Conservation (phyloP, 768 basidiomycete genomes). For the Russula abietina region DNA sequence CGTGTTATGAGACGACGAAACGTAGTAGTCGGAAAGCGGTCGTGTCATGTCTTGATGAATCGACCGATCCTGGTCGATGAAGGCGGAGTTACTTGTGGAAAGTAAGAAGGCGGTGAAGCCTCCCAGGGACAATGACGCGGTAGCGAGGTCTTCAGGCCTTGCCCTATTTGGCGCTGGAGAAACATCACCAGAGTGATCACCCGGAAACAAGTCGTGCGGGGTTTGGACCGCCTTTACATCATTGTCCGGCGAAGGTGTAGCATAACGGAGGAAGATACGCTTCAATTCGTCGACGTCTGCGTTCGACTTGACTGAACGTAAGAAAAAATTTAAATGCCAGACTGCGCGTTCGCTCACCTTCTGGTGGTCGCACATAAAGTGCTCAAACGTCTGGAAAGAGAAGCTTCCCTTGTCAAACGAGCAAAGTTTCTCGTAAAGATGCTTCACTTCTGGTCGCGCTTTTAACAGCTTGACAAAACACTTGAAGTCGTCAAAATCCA, state of each 20-base stretch:
- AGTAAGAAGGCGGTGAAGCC: conserved; percentile 74
- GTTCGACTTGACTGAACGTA: conserved; percentile 29
- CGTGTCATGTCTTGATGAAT: conserved; percentile 82
- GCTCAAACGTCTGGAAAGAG: conserved; percentile 38
- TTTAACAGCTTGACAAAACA: conserved; percentile 79
- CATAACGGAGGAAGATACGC: conserved; percentile 38
- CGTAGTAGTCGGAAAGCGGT: conserved; percentile 81
- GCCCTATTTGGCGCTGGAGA: conserved; percentile 9
- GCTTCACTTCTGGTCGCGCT: conserved; percentile 74
- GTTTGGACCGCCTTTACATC: conserved; percentile 24
- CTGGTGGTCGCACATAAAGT: conserved; percentile 49
- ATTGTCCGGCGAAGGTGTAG: conserved; percentile 22
- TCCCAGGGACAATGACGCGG: conserved; percentile 42
- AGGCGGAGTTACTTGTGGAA: conserved; percentile 68
- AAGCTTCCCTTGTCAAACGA: conserved; percentile 33
- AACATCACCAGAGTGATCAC: conserved; percentile 3
- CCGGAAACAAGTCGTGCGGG: conserved; percentile 29
- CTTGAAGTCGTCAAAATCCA: conserved; percentile 78
- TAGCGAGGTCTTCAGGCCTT: conserved; percentile 9
- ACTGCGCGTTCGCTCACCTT: conserved; percentile 39
- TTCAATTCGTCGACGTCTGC: conserved; percentile 31
- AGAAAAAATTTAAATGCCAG: conserved; percentile 30
- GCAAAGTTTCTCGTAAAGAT: conserved; percentile 47
- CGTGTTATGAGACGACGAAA: conserved; percentile 90
- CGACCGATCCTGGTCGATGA: conserved; percentile 45